Base-by-base conservation (phyloP, 106 monocot species). In the Acorus gramineus region DNA sequence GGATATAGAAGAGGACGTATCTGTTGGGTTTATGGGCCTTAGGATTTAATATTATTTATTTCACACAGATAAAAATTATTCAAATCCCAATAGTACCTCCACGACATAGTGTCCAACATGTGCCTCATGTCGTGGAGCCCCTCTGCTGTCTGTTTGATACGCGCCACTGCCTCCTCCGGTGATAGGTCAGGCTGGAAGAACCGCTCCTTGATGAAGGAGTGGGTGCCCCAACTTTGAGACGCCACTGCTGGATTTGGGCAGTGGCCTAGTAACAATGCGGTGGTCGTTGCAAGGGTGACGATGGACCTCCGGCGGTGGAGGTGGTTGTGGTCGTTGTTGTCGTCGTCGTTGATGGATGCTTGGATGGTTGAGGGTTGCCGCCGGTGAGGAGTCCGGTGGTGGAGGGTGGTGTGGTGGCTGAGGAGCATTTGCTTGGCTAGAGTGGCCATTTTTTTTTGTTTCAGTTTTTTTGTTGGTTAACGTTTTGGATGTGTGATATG, bases 21-120 rank as follows among this genome's bases (percentile, higher is more conserved):
- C 28, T 28, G 28, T 28, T 28, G 28, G 28, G 28, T 28, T 28
- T 28, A 28, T 28, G 28, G 1, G 28, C 28, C 1, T 28, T 28
- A 28, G 28, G 28, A 28, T 28, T 28, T 0, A 28, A 28, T 28
- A 28, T 28, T 28, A 28, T 28, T 28, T 28, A 28, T 28, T 28
- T 28, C 28, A 28, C 28, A 28, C 28, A 28, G 1, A 28, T 28
- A 28, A 28, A 28, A 28, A 28, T 28, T 28, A 28, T 28, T 28
- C 1, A 28, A 1, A 28, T 28, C 28, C 28, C 28, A 28, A 1
- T 28, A 28, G 1, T 28, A 28, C 67, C 68, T 72, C 94, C 94
- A 94, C 2, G 89, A 81, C 94, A 86, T 89, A 57, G 81, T 81
- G 53, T 94, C 86, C 4, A 94, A 82, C 94, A 94, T 94, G 64